Conservation (phyloP, 495 filamentous ascomycete genomes). For the Penicillium paxilli region DNA sequence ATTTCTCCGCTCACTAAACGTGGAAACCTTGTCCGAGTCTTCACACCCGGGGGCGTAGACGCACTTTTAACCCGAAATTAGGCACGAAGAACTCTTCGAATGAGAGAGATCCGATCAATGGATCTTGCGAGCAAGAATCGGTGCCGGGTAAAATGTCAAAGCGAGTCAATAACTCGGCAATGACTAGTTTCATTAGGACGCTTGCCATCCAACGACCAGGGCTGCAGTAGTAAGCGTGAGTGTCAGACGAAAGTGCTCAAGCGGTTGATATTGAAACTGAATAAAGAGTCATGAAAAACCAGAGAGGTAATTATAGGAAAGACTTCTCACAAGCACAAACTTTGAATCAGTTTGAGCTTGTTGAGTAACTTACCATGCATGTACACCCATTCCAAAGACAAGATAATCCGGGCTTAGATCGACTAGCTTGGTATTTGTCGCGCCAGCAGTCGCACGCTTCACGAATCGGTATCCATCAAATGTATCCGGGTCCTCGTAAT, state of each 20-base stretch:
- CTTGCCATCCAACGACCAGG: slow-evolving; percentile 59
- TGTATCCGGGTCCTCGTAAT: slow-evolving; percentile 17
- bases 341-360: not conserved
- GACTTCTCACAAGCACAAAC: not conserved
- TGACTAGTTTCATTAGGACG: slow-evolving; percentile 53
- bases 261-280: slow-evolving; percentile 21
- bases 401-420: slow-evolving; percentile 29
- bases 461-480: slow-evolving; percentile 34
- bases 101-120: slow-evolving; percentile 20
- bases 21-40: no score
- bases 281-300: not conserved
- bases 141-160: slow-evolving; percentile 44
- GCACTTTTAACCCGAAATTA: slow-evolving; percentile 23
- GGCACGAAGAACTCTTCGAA: slow-evolving; percentile 32
- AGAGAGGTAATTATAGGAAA: not conserved
- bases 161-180: slow-evolving; percentile 45
- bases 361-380: slow-evolving; percentile 22
- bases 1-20: no score
- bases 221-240: slow-evolving; percentile 22
- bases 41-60: slow-evolving; percentile 7
- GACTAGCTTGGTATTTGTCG: slow-evolving; percentile 14
- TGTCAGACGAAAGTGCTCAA: slow-evolving; percentile 11
- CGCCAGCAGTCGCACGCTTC: slow-evolving; percentile 18
- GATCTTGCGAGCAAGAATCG: not conserved
- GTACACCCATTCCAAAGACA: slow-evolving; percentile 28